phyloP scores from a whole-genome alignment of 2,329 filamentous ascomycete species.

The Bipolaris victoriae region DNA sequence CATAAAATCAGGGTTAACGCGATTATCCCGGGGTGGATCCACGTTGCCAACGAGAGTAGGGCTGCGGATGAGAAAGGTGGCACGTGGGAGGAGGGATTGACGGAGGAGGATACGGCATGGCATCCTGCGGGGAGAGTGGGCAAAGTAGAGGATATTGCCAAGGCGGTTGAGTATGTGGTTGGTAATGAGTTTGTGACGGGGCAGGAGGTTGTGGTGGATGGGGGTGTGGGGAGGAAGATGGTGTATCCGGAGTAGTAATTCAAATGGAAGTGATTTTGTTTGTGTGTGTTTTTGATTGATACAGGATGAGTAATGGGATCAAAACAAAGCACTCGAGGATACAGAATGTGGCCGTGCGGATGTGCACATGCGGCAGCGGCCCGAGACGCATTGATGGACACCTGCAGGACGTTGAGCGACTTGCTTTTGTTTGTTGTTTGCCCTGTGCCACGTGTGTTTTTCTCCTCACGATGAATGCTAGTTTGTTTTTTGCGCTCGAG shows the following conservation, averaged over 20 bases:
- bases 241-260: slow-evolving; percentile 44
- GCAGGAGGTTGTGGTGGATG: slow-evolving; percentile 56
- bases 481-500: background rate
- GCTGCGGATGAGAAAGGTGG: slow-evolving; percentile 48
- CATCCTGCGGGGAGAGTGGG: slow-evolving; percentile 59
- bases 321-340: background rate
- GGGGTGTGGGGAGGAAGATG: slow-evolving; percentile 56
- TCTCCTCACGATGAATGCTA: background rate
- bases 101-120: slow-evolving; percentile 55
- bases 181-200: slow-evolving; percentile 52
- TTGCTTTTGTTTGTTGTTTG: background rate
- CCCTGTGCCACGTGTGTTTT: background rate
- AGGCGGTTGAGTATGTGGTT: slow-evolving; percentile 51
- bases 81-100: slow-evolving; percentile 56
- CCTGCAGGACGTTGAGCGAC: background rate
- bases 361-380: background rate
- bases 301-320: no score
- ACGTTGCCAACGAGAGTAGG: slow-evolving; percentile 54
- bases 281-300: no score
- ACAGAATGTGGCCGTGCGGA: background rate
- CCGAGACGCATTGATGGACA: background rate
- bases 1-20: slow-evolving; percentile 57
- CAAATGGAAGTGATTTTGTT: no score
- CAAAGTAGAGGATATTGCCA: slow-evolving; percentile 55
- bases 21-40: slow-evolving; percentile 60